Evolutionary conservation across 495 filamentous ascomycete genomes (phyloP).

Genomic region (Aspergillus nidulans): DNA sequence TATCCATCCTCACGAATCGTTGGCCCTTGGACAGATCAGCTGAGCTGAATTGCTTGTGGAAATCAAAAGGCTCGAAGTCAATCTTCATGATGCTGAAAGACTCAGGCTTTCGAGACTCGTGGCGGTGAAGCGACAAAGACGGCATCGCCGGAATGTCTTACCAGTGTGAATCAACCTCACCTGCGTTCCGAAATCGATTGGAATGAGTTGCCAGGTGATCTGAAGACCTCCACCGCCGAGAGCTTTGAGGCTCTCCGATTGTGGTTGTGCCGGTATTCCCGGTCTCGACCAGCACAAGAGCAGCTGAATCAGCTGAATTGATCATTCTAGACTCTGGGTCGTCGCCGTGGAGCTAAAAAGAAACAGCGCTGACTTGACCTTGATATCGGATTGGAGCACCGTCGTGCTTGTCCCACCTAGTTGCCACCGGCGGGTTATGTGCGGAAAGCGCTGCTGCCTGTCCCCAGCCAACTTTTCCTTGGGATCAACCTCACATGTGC

Average conservation of each 20-base stretch:
- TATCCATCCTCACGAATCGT: neutral
- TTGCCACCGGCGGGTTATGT: neutral
- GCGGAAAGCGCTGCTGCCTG: neutral
- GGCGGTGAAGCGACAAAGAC: conserved; percentile 5
- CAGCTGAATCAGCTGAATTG: neutral
- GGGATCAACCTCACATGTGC: conserved; percentile 2
- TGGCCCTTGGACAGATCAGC: neutral
- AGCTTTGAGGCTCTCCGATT: neutral
- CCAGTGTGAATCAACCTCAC: neutral
- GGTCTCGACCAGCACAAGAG: neutral
- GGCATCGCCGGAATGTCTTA: neutral
- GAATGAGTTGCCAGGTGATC: neutral
- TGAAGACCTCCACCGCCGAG: neutral
- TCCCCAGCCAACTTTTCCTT: neutral
- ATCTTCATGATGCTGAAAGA: neutral
- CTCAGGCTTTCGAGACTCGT: neutral
- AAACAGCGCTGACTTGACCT: neutral
- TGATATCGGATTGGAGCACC: neutral
- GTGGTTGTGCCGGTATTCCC: neutral
- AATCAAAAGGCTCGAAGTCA: neutral
- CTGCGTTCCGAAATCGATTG: neutral
- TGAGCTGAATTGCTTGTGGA: neutral
- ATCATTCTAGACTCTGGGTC: neutral
- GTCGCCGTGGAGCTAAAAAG: neutral
- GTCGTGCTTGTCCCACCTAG: neutral